These are phyloP conservation scores for Ulota crispa DNA, from an alignment of 225 moss, liverwort and hornwort genomes.

Conservation along the genomic window DNA sequence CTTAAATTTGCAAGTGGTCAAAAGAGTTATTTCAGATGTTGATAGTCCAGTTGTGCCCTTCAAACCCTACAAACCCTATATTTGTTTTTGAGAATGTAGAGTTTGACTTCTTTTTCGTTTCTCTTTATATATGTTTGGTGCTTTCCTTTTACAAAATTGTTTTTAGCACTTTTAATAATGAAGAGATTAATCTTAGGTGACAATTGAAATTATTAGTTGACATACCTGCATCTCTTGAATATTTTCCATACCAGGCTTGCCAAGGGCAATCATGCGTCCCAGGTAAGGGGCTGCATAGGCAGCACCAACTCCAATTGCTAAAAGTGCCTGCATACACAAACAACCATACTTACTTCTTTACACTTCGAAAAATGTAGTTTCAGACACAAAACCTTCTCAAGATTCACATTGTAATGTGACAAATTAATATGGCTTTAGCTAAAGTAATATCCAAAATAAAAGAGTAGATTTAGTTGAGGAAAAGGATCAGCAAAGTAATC, in stretches of 20 bases:
- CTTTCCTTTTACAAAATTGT: no score
- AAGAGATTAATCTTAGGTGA: background rate
- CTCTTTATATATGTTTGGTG: no score
- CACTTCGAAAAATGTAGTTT: background rate
- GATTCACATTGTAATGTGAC: background rate
- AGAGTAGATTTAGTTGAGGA: background rate
- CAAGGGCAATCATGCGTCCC: slow-evolving; percentile 62
- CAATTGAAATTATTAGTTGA: background rate
- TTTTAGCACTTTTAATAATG: no score
- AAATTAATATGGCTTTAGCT: background rate
- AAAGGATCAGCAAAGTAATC: background rate
- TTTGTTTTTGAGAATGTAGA: no score
- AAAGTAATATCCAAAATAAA: background rate
- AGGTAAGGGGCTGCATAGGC: slow-evolving; percentile 69
- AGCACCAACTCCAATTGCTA: slow-evolving; percentile 67
- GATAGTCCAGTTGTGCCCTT: no score
- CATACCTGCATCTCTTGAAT: slow-evolving; percentile 61
- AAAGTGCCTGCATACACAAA: slow-evolving; percentile 36
- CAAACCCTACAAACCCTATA: no score
- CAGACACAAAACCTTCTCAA: background rate
- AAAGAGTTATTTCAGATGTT: no score
- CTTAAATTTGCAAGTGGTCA: no score
- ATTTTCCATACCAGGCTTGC: slow-evolving; percentile 52
- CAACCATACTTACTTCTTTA: background rate
- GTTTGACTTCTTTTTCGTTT: no score